phyloP scores from a whole-genome alignment of 805 yeast genomes.

The Ogataea allantospora region DNA sequence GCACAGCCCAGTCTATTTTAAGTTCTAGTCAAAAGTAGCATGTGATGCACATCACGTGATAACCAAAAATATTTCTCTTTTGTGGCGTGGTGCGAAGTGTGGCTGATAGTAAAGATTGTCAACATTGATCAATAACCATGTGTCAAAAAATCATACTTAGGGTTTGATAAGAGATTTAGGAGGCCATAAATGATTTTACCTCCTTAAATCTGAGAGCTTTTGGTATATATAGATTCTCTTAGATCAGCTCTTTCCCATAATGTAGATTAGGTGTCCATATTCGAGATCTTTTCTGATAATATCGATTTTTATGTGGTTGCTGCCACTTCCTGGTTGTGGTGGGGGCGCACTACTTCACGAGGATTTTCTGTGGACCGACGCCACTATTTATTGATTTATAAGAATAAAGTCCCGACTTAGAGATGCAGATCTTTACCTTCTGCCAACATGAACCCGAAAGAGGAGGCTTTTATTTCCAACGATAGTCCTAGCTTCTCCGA shows the following conservation, averaged over 20 bases:
- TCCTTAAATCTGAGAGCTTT: too few relatives aligned
- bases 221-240: too few relatives aligned
- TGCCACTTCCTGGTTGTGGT: neutral
- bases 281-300: too few relatives aligned
- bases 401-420: too few relatives aligned
- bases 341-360: neutral
- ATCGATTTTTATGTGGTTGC: neutral
- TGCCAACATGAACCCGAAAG: neutral
- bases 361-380: slow-evolving; percentile 1
- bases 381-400: neutral
- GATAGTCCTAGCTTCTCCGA: slow-evolving; percentile 1
- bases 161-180: too few relatives aligned
- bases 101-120: neutral
- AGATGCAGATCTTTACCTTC: too few relatives aligned
- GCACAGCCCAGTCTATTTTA: neutral
- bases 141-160: neutral
- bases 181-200: too few relatives aligned
- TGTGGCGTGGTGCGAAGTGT: neutral
- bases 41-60: neutral
- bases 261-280: too few relatives aligned
- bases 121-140: neutral
- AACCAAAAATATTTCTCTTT: neutral
- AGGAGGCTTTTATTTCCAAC: neutral
- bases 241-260: too few relatives aligned
- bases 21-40: neutral